Conservation (phyloP, 176 grass and related monocot species). For the Aechmea fasciata region DNA sequence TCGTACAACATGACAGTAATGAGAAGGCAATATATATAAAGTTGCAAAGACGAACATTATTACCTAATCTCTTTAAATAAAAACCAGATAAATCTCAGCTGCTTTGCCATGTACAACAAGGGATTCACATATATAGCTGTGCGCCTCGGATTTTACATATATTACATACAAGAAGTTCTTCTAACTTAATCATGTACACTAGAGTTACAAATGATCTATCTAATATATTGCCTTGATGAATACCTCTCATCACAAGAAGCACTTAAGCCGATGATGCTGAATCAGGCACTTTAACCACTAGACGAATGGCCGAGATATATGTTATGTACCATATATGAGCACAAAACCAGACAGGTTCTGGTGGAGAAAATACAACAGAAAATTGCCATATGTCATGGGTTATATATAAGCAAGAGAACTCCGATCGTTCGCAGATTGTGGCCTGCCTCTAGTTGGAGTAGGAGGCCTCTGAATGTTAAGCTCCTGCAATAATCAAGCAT, state of each 20-base stretch:
- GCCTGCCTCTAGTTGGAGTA: slow-evolving; percentile 91
- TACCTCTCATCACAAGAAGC: not conserved
- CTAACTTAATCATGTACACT: slow-evolving; percentile 47
- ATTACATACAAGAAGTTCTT: slow-evolving; percentile 21
- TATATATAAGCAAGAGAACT: slow-evolving; percentile 98
- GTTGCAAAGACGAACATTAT: not conserved
- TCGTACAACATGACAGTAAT: not conserved
- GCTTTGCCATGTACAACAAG: slow-evolving; percentile 1
- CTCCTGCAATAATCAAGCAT: slow-evolving; percentile 40
- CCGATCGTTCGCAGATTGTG: slow-evolving; percentile 77
- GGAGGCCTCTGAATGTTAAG: slow-evolving; percentile 96
- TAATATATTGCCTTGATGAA: slow-evolving; percentile 2
- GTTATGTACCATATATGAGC: not conserved
- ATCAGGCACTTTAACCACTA: not conserved
- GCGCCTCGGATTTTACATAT: slow-evolving; percentile 10
- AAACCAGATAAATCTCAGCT: not conserved
- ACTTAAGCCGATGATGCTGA: not conserved
- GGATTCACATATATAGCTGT: not conserved
- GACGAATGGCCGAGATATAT: not conserved
- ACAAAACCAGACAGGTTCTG: not conserved
- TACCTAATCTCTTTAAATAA: not conserved
- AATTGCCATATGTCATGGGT: not conserved
- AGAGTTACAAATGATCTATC: slow-evolving; percentile 29
- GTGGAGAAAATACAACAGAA: not conserved
- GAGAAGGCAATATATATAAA: not conserved